Percentiles rank a stretch among this genome's conserved stretches.
Conservation (phyloP, 78 protist genomes). For the Dictyostelium firmibasis region DNA sequence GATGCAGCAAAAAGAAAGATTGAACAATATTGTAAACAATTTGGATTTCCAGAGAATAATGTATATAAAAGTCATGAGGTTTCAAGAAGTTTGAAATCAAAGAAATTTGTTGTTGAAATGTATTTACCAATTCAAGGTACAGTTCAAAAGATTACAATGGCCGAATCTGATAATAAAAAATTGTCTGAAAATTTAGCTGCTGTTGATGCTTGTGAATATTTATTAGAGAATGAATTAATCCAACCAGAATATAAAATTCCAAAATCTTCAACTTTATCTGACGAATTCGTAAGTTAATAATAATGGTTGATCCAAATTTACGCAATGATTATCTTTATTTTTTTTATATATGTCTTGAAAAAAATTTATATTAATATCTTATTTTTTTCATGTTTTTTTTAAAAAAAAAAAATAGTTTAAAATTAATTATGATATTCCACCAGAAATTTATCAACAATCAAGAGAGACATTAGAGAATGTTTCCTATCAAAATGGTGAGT, state of each 20-base stretch:
- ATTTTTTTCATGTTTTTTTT: not conserved
- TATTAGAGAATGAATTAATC: slow-evolving; percentile 2
- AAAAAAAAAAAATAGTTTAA: not conserved
- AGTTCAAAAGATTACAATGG: not conserved
- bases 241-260: slow-evolving; percentile 10
- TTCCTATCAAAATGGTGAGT: not conserved
- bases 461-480: not conserved
- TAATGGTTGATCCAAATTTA: no score
- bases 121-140: slow-evolving; percentile 1
- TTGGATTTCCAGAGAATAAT: not conserved
- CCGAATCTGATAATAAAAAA: slow-evolving; percentile 24
- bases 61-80: not conserved
- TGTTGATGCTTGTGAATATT: slow-evolving; percentile 31
- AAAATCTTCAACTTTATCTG: not conserved
- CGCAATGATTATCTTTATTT: not conserved
- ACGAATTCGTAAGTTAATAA: slow-evolving; percentile 22
- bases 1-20: slow-evolving; percentile 14
- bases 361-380: not conserved
- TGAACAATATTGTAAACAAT: not conserved
- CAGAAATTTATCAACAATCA: not conserved
- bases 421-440: slow-evolving; percentile 16
- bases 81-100: not conserved
- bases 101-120: slow-evolving; percentile 17
- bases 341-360: not conserved
- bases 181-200: slow-evolving; percentile 17